Conservation (phyloP, 176 grass and related monocot genomes). For the Aegilops speltoides region DNA sequence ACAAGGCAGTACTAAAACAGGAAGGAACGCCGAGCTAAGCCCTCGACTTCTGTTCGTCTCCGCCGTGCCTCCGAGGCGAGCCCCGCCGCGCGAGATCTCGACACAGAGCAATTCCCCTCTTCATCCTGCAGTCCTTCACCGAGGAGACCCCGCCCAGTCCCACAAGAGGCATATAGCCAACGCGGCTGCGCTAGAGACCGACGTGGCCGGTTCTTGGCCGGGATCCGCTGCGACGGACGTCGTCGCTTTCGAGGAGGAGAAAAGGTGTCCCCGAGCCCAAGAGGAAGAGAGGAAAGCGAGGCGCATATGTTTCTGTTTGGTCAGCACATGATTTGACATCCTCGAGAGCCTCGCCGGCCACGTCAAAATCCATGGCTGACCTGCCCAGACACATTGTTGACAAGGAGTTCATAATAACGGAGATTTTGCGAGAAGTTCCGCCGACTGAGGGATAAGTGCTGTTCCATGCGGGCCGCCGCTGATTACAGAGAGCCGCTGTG, state of each 20-base stretch:
- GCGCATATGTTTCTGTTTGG: neutral
- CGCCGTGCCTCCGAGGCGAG: too few relatives aligned
- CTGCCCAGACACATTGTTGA: neutral
- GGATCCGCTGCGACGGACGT: neutral
- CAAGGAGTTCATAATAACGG: neutral
- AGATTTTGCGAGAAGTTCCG: constrained; percentile 31
- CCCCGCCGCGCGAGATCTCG: too few relatives aligned
- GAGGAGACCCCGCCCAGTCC: too few relatives aligned
- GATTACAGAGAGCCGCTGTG: too few relatives aligned
- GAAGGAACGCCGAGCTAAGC: too few relatives aligned
- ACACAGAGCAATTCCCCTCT: too few relatives aligned
- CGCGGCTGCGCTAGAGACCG: neutral
- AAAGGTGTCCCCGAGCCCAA: neutral
- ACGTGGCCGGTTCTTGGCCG: neutral
- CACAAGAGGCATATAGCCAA: too few relatives aligned
- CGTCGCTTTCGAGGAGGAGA: neutral
- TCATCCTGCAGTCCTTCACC: too few relatives aligned
- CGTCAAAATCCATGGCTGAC: neutral
- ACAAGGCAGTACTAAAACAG: neutral
- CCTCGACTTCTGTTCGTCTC: too few relatives aligned
- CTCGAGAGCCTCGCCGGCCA: constrained; percentile 10
- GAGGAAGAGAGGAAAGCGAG: neutral
- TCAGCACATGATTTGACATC: constrained; percentile 15
- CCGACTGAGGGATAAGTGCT: neutral
- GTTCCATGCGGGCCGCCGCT: neutral